Evolutionary conservation across 2,329 filamentous ascomycete species (phyloP).

Genomic region (Epichloe uncinata): DNA sequence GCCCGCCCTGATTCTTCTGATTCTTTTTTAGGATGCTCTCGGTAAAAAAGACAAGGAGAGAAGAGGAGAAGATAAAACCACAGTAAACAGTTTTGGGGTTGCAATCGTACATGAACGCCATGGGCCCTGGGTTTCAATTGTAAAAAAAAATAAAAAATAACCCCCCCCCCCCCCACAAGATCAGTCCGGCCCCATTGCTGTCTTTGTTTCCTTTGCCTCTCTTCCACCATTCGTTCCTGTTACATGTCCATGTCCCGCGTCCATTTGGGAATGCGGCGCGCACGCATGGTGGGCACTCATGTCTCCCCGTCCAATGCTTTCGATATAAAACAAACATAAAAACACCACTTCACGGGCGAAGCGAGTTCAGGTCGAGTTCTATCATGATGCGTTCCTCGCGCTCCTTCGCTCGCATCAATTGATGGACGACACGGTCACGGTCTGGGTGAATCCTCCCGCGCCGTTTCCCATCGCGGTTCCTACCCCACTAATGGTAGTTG

Average conservation of each 20-base stretch:
- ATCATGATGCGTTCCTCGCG: constrained; percentile 7
- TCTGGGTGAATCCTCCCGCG: constrained; percentile 6
- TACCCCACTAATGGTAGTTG: constrained; percentile 40
- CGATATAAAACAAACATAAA: constrained; percentile 8
- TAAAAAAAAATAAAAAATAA: not conserved
- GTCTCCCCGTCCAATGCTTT: constrained; percentile 15
- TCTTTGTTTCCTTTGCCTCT: constrained; percentile 4
- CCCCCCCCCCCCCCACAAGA: not conserved
- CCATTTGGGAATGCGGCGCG: constrained; percentile 6
- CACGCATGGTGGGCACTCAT: constrained; percentile 19
- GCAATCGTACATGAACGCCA: constrained; percentile 26
- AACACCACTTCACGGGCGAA: constrained; percentile 4
- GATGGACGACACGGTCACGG: constrained; percentile 1
- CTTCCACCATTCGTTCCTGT: constrained; percentile 5
- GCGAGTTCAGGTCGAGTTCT: constrained; percentile 8
- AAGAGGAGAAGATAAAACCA: constrained; percentile 11
- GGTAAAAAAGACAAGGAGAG: constrained; percentile 8
- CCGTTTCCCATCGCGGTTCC: constrained; percentile 15
- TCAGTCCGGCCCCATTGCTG: constrained; percentile 5
- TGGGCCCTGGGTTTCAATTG: constrained; percentile 8
- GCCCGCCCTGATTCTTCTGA: constrained; percentile 14
- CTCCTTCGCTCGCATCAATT: constrained; percentile 1
- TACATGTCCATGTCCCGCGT: constrained; percentile 2
- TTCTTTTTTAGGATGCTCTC: constrained; percentile 18
- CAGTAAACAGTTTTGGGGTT: constrained; percentile 7